A percentile compares a stretch with the other conserved stretches of the same genome.
Conservation (phyloP, 2,329 filamentous ascomycete species). For the Metarhizium anisopliae region DNA sequence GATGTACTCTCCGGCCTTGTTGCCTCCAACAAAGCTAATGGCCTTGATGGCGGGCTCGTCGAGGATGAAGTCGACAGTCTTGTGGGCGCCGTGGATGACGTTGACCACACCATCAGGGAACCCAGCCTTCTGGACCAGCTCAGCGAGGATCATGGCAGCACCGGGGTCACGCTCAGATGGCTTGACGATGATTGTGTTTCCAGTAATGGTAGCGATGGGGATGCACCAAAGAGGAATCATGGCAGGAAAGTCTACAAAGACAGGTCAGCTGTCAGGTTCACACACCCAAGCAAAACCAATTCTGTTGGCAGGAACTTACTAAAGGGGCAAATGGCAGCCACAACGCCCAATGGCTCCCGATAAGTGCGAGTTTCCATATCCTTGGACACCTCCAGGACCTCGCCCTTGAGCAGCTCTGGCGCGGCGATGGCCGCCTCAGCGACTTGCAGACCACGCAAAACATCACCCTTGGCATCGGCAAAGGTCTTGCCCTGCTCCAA, state of each 20-base stretch:
- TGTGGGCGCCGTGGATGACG: constrained; percentile 71
- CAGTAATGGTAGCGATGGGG: constrained; percentile 73
- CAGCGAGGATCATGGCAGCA: constrained; percentile 75
- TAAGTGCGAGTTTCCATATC: constrained; percentile 86
- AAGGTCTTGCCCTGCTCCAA: constrained; percentile 86
- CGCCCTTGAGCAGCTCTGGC: constrained; percentile 72
- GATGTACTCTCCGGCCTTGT: constrained; percentile 86
- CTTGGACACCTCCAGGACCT: constrained; percentile 77
- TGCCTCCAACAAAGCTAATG: constrained; percentile 77
- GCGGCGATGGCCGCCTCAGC: constrained; percentile 76
- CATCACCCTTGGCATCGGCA: constrained; percentile 73
- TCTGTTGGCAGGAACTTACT: constrained; percentile 39
- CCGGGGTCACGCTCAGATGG: constrained; percentile 80
- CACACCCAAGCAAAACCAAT: not conserved
- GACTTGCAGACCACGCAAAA: constrained; percentile 73
- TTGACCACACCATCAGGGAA: constrained; percentile 78
- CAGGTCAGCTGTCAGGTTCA: constrained; percentile 5
- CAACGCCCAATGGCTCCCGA: constrained; percentile 70
- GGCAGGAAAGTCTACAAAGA: constrained; percentile 65
- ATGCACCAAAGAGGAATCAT: constrained; percentile 94
- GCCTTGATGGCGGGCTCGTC: constrained; percentile 82
- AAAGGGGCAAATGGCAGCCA: constrained; percentile 79
- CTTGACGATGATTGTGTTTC: constrained; percentile 79
- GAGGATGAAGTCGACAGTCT: constrained; percentile 77
- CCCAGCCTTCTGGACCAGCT: constrained; percentile 70